A percentile compares a stretch with the other conserved stretches of the same genome.
These are phyloP conservation scores for Scheffersomyces lignosus DNA, from an alignment of 805 yeast genomes.

Conservation along the genomic window DNA sequence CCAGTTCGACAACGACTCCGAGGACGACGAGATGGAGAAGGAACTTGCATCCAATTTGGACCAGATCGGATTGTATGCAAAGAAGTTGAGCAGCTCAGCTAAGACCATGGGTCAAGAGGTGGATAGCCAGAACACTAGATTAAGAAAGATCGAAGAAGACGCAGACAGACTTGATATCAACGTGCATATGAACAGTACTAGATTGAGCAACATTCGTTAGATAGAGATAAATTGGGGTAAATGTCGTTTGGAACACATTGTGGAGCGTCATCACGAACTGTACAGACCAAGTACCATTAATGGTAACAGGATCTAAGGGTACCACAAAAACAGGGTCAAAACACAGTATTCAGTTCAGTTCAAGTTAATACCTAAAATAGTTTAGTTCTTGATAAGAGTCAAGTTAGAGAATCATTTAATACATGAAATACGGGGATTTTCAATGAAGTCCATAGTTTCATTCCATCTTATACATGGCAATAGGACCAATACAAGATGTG, in stretches of 20 bases:
- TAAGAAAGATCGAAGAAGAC: slow-evolving; percentile 75
- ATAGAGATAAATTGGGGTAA: not conserved
- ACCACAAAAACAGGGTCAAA: no score
- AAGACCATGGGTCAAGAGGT: slow-evolving; percentile 73
- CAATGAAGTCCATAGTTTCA: no score
- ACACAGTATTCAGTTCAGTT: no score
- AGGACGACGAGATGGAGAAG: slow-evolving; percentile 89
- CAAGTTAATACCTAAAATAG: no score
- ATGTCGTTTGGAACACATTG: not conserved
- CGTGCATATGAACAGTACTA: slow-evolving; percentile 73
- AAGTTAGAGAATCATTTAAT: no score
- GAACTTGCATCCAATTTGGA: slow-evolving; percentile 84
- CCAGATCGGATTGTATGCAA: slow-evolving; percentile 67
- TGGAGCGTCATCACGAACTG: no score
- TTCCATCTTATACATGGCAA: no score
- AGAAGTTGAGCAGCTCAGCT: slow-evolving; percentile 73
- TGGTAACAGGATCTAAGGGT: no score
- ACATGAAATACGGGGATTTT: no score
- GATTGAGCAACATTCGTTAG: slow-evolving; percentile 56
- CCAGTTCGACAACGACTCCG: slow-evolving; percentile 86
- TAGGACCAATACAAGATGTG: no score
- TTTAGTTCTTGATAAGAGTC: no score
- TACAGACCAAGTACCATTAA: no score
- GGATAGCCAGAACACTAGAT: slow-evolving; percentile 70
- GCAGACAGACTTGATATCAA: slow-evolving; percentile 83